These are phyloP conservation scores for Piloderma croceum DNA, from an alignment of 768 basidiomycete genomes.

Conservation along the genomic window DNA sequence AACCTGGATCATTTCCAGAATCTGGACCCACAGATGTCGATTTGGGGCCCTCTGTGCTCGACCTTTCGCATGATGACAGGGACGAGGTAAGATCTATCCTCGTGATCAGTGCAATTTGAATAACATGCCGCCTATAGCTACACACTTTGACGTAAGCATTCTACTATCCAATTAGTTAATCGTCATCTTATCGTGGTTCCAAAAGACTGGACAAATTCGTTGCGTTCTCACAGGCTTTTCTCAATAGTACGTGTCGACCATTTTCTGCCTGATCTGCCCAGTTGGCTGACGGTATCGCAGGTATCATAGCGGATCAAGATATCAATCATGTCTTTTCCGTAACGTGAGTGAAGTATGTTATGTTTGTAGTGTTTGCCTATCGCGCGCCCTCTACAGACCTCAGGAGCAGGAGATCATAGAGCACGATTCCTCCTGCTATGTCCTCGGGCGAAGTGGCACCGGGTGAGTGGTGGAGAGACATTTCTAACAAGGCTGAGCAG, in stretches of 20 bases:
- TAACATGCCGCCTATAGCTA: conserved; percentile 29
- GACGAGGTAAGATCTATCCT: conserved; percentile 38
- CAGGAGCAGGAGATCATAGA: conserved; percentile 55
- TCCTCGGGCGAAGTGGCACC: conserved; percentile 67
- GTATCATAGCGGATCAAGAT: conserved; percentile 48
- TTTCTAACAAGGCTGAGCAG: no score
- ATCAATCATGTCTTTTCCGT: conserved; percentile 26
- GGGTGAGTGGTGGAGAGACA: no score
- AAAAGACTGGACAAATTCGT: conserved; percentile 45
- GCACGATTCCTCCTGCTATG: conserved; percentile 55
- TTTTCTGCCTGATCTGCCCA: neutral
- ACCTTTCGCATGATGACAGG: conserved; percentile 38
- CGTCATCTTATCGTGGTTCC: no score
- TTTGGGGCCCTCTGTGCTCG: conserved; percentile 21
- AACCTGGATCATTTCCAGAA: conserved; percentile 46
- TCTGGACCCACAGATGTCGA: conserved; percentile 19
- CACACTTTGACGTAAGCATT: conserved; percentile 55
- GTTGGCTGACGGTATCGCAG: conserved; percentile 25
- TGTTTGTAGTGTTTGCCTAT: no score
- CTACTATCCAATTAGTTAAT: no score
- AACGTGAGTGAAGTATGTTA: conserved; percentile 25
- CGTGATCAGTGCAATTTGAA: neutral
- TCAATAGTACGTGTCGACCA: conserved; percentile 26
- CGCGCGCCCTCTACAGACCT: no score
- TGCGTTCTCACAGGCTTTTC: conserved; percentile 33